phyloP scores from a whole-genome alignment of 805 yeast species.

The Lipomyces orientalis region DNA sequence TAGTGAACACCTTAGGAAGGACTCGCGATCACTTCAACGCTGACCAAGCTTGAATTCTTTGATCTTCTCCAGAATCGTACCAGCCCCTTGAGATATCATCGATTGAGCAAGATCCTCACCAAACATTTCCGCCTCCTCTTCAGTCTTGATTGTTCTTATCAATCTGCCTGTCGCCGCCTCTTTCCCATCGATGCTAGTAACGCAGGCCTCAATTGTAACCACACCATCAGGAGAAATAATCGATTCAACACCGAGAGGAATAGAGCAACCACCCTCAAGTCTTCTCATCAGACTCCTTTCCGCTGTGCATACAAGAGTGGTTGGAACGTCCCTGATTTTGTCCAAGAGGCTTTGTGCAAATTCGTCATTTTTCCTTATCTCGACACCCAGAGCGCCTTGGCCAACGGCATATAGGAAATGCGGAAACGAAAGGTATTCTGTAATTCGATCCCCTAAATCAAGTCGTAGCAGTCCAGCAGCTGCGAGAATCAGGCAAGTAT shows the following conservation, averaged over 20 bases:
- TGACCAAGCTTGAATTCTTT: slow-evolving; percentile 46
- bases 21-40: too few species aligned
- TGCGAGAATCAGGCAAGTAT: slow-evolving; percentile 80
- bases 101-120: slow-evolving; percentile 73
- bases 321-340: slow-evolving; percentile 66
- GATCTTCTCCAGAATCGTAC: slow-evolving; percentile 76
- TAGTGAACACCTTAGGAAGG: too few species aligned
- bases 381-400: slow-evolving; percentile 97
- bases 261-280: slow-evolving; percentile 97
- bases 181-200: slow-evolving; percentile 83
- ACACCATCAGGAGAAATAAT: slow-evolving; percentile 6
- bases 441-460: slow-evolving; percentile 74
- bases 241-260: slow-evolving; percentile 87
- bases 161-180: slow-evolving; percentile 67
- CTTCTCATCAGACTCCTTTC: slow-evolving; percentile 87
- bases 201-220: slow-evolving; percentile 49
- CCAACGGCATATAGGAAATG: slow-evolving; percentile 97
- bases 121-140: slow-evolving; percentile 67
- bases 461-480: slow-evolving; percentile 87
- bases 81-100: slow-evolving; percentile 79
- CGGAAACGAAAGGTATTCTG: slow-evolving; percentile 69
- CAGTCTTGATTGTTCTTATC: slow-evolving; percentile 49
- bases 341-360: slow-evolving; percentile 63
- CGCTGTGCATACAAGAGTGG: slow-evolving; percentile 79
- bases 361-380: slow-evolving; percentile 74